Base-by-base conservation (phyloP, 2,329 filamentous ascomycete species). In the Grosmannia serpens region DNA sequence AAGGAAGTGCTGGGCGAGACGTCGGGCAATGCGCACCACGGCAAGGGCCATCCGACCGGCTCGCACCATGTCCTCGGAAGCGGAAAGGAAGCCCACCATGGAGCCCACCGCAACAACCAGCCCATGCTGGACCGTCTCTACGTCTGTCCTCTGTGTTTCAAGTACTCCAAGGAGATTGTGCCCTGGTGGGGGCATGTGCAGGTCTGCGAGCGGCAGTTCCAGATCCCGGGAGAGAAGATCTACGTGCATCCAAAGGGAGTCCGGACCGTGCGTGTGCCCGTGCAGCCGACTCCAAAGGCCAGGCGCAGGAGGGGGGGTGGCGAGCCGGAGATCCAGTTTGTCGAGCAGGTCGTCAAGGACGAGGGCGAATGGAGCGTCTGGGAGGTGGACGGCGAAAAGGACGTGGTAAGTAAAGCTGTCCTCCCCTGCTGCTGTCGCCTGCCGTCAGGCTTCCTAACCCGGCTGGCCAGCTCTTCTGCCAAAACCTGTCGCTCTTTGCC, bases 401-500 rank as follows among this genome's bases (percentile, higher is more conserved):
- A 96, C 63, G 87, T 86, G 59, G 83, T 85, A 69, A 73, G 80
- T 75, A 17, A 13, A 26, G 22, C 31, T 10, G 17, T 15, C 17
- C 17, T 29, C 1, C 15, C n/a, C 44, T 22, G 9, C 52, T n/a
- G 15, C 26, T 29, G 50, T 7, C n/a, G 26, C 27, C 31, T 55
- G 31, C 20, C 51, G 7, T n/a, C 11, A 5, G 3, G 4, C n/a
- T 52, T 10, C 47, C 60, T 62, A 46, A 60, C 53, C 5, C 20
- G 3, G n/a, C n/a, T n/a, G n/a, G 2, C n/a, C 61, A 86, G 80
- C 81, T 96, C 33, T 97, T 95, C 70, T 91, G 90, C 65, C 94
- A 97, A 73, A 96, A 96, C 66, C 81, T 99, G 15, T 96, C 89
- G 11, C 85, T 99, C 52, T 96, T 97, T 70, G 91, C 91, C 31